phyloP scores from a whole-genome alignment of 257 asterid species.

The Nicotiana sylvestris region DNA sequence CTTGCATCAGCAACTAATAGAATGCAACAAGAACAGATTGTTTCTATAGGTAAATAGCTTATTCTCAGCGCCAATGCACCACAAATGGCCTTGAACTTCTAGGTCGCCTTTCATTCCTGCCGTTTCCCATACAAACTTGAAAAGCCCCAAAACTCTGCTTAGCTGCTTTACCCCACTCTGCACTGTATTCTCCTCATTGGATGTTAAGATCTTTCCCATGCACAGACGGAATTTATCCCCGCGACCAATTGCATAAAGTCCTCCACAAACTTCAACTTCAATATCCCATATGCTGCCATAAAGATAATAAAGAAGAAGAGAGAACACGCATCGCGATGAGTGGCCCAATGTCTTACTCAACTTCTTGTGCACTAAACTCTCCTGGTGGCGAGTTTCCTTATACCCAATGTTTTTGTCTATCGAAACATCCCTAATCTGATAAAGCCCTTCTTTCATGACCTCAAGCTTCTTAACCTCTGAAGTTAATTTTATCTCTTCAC shows the following conservation, averaged over 20 bases:
- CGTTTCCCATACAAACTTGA: slow-evolving; percentile 81
- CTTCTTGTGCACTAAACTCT: slow-evolving; percentile 66
- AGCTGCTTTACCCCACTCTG: slow-evolving; percentile 63
- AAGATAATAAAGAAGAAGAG: slow-evolving; percentile 65
- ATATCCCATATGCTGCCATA: slow-evolving; percentile 51
- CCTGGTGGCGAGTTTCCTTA: slow-evolving; percentile 62
- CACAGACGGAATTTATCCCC: slow-evolving; percentile 50
- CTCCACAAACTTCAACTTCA: slow-evolving; percentile 82
- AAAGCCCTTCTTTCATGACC: slow-evolving; percentile 76
- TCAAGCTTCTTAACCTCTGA: slow-evolving; percentile 52
- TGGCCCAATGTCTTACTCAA: slow-evolving; percentile 64
- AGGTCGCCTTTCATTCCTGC: slow-evolving; percentile 71
- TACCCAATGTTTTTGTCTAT: slow-evolving; percentile 72
- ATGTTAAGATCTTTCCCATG: slow-evolving; percentile 73
- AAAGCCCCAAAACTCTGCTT: slow-evolving; percentile 64
- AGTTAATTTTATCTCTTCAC: slow-evolving; percentile 28
- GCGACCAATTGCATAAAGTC: slow-evolving; percentile 37
- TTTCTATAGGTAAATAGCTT: slow-evolving; percentile 59
- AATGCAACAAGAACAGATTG: slow-evolving; percentile 51
- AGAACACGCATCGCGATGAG: slow-evolving; percentile 70
- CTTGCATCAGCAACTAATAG: not conserved
- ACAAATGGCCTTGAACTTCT: slow-evolving; percentile 84
- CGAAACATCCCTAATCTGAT: slow-evolving; percentile 65
- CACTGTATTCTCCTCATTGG: slow-evolving; percentile 53
- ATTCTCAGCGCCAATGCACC: slow-evolving; percentile 73